A percentile compares a stretch with the other conserved stretches of the same genome.
These are phyloP conservation scores for Priceomyces fermenticarens DNA, from an alignment of 805 yeast species.

Conservation along the genomic window DNA sequence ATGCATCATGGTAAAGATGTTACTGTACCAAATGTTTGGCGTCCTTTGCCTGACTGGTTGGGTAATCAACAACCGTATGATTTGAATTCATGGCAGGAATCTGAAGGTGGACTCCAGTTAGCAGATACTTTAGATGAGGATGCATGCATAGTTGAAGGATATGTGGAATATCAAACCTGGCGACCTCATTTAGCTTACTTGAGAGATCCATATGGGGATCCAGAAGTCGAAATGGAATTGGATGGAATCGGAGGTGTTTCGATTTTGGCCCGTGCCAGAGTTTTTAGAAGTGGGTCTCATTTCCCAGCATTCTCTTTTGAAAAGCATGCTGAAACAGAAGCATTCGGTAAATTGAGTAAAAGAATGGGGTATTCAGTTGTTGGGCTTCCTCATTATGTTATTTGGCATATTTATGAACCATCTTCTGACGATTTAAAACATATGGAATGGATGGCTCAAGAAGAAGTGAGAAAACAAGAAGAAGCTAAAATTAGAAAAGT, in stretches of 20 bases:
- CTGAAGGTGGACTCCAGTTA: slow-evolving; percentile 74
- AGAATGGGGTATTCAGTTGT: slow-evolving; percentile 83
- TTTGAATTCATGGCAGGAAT: slow-evolving; percentile 81
- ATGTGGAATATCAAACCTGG: slow-evolving; percentile 97
- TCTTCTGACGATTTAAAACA: slow-evolving; percentile 80
- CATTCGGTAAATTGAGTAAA: slow-evolving; percentile 86
- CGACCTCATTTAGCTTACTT: slow-evolving; percentile 94
- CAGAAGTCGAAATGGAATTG: slow-evolving; percentile 85
- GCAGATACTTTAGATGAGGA: slow-evolving; percentile 83
- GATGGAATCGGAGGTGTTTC: slow-evolving; percentile 99
- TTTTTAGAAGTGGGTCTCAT: slow-evolving; percentile 84
- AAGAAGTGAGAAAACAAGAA: slow-evolving; percentile 63
- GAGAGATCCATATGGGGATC: slow-evolving; percentile 93
- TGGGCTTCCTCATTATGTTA: slow-evolving; percentile 91
- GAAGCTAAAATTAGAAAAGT: slow-evolving; percentile 61
- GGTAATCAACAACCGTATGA: slow-evolving; percentile 85
- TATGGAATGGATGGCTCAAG: slow-evolving; percentile 87
- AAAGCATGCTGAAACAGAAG: slow-evolving; percentile 97
- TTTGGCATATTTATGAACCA: slow-evolving; percentile 97
- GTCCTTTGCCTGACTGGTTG: slow-evolving; percentile 83
- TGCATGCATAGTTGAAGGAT: slow-evolving; percentile 96
- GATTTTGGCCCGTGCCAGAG: slow-evolving; percentile 80
- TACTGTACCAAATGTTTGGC: slow-evolving; percentile 92
- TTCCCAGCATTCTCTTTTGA: slow-evolving; percentile 96
- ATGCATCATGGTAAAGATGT: slow-evolving; percentile 92